These are phyloP conservation scores for Apiospora arundinis DNA, from an alignment of 2,329 filamentous ascomycete genomes.

Conservation along the genomic window DNA sequence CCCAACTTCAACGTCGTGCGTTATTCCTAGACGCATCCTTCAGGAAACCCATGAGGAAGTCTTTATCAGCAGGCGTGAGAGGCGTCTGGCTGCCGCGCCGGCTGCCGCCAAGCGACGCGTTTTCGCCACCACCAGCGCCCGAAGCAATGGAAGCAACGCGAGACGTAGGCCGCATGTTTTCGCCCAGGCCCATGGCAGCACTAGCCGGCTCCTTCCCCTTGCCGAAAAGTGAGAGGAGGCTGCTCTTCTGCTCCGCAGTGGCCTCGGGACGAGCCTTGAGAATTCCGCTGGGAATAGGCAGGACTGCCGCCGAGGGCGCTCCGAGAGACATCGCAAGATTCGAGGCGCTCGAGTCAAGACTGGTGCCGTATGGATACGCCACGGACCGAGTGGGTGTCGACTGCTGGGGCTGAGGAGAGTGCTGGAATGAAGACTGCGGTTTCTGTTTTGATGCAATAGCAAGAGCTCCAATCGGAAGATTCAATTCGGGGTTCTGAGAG, in stretches of 20 bases:
- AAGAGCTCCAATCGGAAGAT: slow-evolving; percentile 47
- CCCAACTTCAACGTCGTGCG: background rate
- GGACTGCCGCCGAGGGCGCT: slow-evolving; percentile 37
- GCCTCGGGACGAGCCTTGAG: slow-evolving; percentile 43
- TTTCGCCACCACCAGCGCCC: slow-evolving; percentile 43
- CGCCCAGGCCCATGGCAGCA: slow-evolving; percentile 25
- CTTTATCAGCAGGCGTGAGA: slow-evolving; percentile 74
- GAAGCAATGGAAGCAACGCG: slow-evolving; percentile 54
- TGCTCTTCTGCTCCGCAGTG: slow-evolving; percentile 50
- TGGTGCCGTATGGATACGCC: slow-evolving; percentile 17
- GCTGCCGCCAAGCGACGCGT: slow-evolving; percentile 28
- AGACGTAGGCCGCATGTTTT: slow-evolving; percentile 39
- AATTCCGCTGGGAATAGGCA: slow-evolving; percentile 35
- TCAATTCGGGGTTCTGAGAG: slow-evolving; percentile 43
- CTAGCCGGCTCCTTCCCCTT: slow-evolving; percentile 48
- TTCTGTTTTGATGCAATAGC: slow-evolving; percentile 46
- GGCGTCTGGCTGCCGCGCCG: slow-evolving; percentile 58
- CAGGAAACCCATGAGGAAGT: slow-evolving; percentile 78
- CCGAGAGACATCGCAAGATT: slow-evolving; percentile 35
- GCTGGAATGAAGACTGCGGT: slow-evolving; percentile 29
- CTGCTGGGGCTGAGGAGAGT: slow-evolving; percentile 1
- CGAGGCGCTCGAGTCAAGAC: slow-evolving; percentile 30
- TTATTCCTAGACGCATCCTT: slow-evolving; percentile 50
- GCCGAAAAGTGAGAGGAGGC: slow-evolving; percentile 68
- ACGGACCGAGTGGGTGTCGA: background rate